Evolutionary conservation across 2,329 filamentous ascomycete genomes (phyloP).

Genomic region (Lachnellula hyalina): DNA sequence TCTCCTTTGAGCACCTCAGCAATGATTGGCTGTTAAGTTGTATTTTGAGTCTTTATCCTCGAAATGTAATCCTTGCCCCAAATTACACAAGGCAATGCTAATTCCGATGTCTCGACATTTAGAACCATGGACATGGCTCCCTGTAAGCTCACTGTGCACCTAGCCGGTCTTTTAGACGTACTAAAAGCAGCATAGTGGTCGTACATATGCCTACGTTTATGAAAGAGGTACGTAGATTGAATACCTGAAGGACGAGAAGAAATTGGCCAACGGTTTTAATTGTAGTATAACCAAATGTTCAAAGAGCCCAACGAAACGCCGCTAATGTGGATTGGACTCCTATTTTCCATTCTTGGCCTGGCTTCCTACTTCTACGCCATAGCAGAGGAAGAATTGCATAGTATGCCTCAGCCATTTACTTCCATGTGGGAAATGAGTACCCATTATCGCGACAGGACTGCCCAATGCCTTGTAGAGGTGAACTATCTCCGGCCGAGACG

Average conservation of each 20-base stretch:
- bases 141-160: conserved; percentile 33
- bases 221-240: conserved; percentile 31
- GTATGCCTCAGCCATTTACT: conserved; percentile 26
- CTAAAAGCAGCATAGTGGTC: conserved; percentile 30
- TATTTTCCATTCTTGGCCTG: conserved; percentile 31
- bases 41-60: too few relatives aligned
- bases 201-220: conserved; percentile 52
- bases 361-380: conserved; percentile 31
- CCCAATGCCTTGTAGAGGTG: conserved; percentile 45
- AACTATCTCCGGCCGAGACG: conserved; percentile 45
- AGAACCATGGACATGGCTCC: conserved; percentile 46
- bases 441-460: conserved; percentile 43
- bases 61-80: too few relatives aligned
- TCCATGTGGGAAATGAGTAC: conserved; percentile 38
- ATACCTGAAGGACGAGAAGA: not conserved
- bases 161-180: not conserved
- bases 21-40: too few relatives aligned
- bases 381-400: conserved; percentile 32
- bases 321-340: conserved; percentile 45
- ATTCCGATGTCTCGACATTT: not conserved
- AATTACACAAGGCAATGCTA: too few relatives aligned
- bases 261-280: not conserved
- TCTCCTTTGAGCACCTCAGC: too few relatives aligned
- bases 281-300: conserved; percentile 21
- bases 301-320: conserved; percentile 24